A percentile compares a stretch with the other conserved stretches of the same genome.
These are phyloP conservation scores for Vachellia collinsii DNA, from an alignment of 306 rosid species.

Conservation along the genomic window DNA sequence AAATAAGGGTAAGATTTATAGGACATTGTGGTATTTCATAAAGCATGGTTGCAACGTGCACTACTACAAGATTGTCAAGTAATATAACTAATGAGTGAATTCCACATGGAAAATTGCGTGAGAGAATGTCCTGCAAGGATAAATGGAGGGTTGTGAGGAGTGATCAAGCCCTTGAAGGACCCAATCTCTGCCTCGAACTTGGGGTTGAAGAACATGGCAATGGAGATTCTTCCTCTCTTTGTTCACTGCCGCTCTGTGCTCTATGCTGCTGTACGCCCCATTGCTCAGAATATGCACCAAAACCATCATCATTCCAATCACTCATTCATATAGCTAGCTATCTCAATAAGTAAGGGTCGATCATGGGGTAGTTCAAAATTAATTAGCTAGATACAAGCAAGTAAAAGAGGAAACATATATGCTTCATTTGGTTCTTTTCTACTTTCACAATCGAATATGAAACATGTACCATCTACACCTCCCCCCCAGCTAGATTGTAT, in stretches of 20 bases:
- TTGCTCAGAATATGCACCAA: constrained; percentile 71
- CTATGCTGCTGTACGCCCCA: constrained; percentile 66
- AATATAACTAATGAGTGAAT: too few relatives aligned
- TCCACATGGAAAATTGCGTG: too few relatives aligned
- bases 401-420: neutral
- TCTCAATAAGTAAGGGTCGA: neutral
- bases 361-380: neutral
- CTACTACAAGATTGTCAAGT: too few relatives aligned
- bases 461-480: too few relatives aligned
- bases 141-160: constrained; percentile 55
- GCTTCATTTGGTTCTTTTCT: neutral
- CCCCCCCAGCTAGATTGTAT: neutral
- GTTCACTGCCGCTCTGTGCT: constrained; percentile 66
- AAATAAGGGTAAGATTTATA: neutral
- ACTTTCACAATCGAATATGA: neutral
- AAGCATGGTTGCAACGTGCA: neutral
- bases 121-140: too few relatives aligned
- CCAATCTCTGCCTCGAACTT: constrained; percentile 69
- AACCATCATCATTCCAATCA: neutral
- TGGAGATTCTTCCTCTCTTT: constrained; percentile 67
- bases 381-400: neutral
- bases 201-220: constrained; percentile 68
- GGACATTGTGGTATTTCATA: neutral
- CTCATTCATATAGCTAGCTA: too few relatives aligned
- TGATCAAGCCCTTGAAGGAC: constrained; percentile 40